Conservation (phyloP, 1,284 basidiomycete genomes). For the Irpex sp. region DNA sequence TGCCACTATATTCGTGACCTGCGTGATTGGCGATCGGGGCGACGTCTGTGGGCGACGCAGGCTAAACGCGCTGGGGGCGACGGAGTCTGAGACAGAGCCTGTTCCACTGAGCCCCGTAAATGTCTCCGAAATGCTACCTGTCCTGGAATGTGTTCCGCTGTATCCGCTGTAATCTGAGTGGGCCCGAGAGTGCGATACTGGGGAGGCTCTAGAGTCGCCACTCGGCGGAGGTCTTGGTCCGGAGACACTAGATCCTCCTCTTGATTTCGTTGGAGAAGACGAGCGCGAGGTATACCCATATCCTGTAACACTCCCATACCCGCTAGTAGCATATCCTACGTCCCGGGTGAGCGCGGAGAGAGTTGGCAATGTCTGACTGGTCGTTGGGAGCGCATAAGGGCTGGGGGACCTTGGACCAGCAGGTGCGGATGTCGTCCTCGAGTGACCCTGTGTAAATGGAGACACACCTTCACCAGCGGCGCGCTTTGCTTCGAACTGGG, state of each 20-base stretch:
- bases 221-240: slow-evolving; percentile 23
- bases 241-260: slow-evolving; percentile 29
- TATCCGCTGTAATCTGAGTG: slow-evolving; percentile 7
- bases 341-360: slow-evolving; percentile 19
- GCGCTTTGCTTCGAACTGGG: slow-evolving; percentile 65
- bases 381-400: slow-evolving; percentile 40
- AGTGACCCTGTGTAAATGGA: slow-evolving; percentile 35
- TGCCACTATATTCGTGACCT: slow-evolving; percentile 75
- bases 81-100: slow-evolving; percentile 19
- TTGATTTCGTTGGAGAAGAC: slow-evolving; percentile 44
- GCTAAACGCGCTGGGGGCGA: slow-evolving; percentile 29
- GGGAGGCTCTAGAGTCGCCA: slow-evolving; percentile 32
- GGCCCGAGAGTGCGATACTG: slow-evolving; percentile 23
- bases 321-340: slow-evolving; percentile 20
- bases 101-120: slow-evolving; percentile 19
- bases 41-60: slow-evolving; percentile 56
- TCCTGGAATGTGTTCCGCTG: slow-evolving; percentile 12
- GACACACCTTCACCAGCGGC: slow-evolving; percentile 26
- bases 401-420: slow-evolving; percentile 47
- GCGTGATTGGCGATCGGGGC: slow-evolving; percentile 64
- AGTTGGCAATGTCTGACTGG: slow-evolving; percentile 40
- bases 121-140: slow-evolving; percentile 32
- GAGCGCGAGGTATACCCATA: slow-evolving; percentile 36
- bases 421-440: slow-evolving; percentile 52
- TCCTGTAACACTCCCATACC: slow-evolving; percentile 29